Evolutionary conservation across 441 rosid species (phyloP), one percentile per base, ranked within the genome.

Genomic region (Biscutella laevigata): DNA sequence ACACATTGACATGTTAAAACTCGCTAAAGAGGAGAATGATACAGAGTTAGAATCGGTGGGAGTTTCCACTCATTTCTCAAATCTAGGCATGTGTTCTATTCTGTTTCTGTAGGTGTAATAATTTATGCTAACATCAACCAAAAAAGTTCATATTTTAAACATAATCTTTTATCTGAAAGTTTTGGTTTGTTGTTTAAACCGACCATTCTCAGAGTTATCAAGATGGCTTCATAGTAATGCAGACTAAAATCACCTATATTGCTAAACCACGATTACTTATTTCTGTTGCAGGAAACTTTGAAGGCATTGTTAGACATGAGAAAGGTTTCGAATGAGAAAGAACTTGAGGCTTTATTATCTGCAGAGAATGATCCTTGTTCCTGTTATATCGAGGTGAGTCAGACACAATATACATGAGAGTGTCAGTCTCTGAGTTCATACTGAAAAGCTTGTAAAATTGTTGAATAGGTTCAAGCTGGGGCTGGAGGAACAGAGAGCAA

Each of bases 401-500:
- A 10, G 34, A 14, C 22, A 43, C 39, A 43, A 28, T 11, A 22
- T 38, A 34, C 3, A 5, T 53, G 8, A 30, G 28, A 17, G 11
- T 51, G 40, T 53, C 28, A 29, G 13, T 64, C 50, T 7, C 5
- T 45, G 34, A 59, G 25, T 53, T 54, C 20, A 5, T 24, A 21
- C 30, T 58, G 16, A 62, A 35, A 61, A 45, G 28, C 46, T 59
- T 34, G 26, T 35, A 57, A 5, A 8, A 50, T 37, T 66, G 33
- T 61, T 37, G 40, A 46, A 37, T 60, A 88, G 98, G 96, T 92
- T 38, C 98, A 92, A 77, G 95, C 92, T 34, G 95, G 98, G 62
- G 96, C 94, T 13, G 98, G 98, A 20, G 98, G 98, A 64, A 92
- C 98, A 16, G 96, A 92, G 72, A 86, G 96, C 78, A 92, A 82